Evolutionary conservation across 108 stramenopile genomes (phyloP).

Genomic region (Nitzschia sp.): DNA sequence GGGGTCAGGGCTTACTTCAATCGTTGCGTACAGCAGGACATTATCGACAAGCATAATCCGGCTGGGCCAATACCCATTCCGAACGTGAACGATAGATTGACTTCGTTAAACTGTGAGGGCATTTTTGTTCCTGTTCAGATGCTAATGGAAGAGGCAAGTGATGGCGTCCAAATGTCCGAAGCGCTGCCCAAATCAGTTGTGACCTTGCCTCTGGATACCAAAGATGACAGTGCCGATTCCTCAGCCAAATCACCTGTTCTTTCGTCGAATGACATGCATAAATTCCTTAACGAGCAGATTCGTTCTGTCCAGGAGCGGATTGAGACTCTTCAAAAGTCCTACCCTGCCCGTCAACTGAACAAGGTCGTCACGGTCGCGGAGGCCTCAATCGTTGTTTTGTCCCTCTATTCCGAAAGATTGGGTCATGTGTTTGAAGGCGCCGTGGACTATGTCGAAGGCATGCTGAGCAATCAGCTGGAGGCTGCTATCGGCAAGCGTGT

Average conservation of each 20-base stretch:
- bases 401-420: slow-evolving; percentile 25
- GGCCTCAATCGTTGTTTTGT: slow-evolving; percentile 35
- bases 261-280: slow-evolving; percentile 32
- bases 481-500: slow-evolving; percentile 79
- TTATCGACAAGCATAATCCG: slow-evolving; percentile 29
- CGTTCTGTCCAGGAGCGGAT: slow-evolving; percentile 36
- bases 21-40: neutral
- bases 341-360: slow-evolving; percentile 9
- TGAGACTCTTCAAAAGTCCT: slow-evolving; percentile 10
- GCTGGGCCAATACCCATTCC: slow-evolving; percentile 10
- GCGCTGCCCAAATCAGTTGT: neutral
- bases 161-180: neutral
- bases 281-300: slow-evolving; percentile 47
- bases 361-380: slow-evolving; percentile 37
- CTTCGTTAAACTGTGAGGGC: slow-evolving; percentile 1
- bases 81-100: neutral
- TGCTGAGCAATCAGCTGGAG: slow-evolving; percentile 61
- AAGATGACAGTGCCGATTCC: no score
- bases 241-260: slow-evolving; percentile 17
- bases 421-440: neutral
- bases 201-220: no score
- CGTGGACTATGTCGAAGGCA: slow-evolving; percentile 58
- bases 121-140: slow-evolving; percentile 69
- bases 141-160: slow-evolving; percentile 42
- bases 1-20: slow-evolving; percentile 9